phyloP scores from a whole-genome alignment of 2,329 filamentous ascomycete genomes.

The Fusarium newnesense region DNA sequence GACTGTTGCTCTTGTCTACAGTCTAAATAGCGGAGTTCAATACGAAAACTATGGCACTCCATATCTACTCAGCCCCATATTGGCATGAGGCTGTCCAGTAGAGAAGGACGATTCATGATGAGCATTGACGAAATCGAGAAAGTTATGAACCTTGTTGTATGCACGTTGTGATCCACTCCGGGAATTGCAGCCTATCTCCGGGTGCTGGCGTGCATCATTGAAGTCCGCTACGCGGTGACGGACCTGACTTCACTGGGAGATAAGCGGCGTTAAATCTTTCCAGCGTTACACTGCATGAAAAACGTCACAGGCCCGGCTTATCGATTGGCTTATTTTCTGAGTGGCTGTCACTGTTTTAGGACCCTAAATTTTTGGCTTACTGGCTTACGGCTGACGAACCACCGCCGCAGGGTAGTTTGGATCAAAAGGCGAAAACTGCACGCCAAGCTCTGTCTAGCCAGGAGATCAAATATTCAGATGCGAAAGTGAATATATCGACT shows the following conservation, averaged over 20 bases:
- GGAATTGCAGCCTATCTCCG: not conserved
- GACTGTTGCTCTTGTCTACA: not conserved
- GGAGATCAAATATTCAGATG: not conserved
- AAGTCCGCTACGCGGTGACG: not conserved
- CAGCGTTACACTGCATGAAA: not conserved
- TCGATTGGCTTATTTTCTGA: not conserved
- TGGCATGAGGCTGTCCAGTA: not conserved
- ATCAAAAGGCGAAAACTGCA: not conserved
- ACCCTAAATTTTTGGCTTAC: not conserved
- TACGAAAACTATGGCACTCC: too few relatives aligned
- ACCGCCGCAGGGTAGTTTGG: not conserved
- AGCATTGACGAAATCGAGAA: not conserved
- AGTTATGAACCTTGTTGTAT: not conserved
- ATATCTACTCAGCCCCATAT: not conserved
- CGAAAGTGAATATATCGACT: rapidly evolving
- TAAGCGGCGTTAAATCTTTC: not conserved
- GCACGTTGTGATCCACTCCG: not conserved
- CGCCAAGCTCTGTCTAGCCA: not conserved
- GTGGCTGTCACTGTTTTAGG: too few relatives aligned
- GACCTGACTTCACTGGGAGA: not conserved
- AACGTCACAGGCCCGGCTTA: too few relatives aligned
- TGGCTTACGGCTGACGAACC: not conserved
- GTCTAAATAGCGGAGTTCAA: not conserved
- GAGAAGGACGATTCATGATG: not conserved
- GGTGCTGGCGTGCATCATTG: too few relatives aligned